phyloP scores from a whole-genome alignment of 768 basidiomycete genomes.

The Daedaleopsis nitida region DNA sequence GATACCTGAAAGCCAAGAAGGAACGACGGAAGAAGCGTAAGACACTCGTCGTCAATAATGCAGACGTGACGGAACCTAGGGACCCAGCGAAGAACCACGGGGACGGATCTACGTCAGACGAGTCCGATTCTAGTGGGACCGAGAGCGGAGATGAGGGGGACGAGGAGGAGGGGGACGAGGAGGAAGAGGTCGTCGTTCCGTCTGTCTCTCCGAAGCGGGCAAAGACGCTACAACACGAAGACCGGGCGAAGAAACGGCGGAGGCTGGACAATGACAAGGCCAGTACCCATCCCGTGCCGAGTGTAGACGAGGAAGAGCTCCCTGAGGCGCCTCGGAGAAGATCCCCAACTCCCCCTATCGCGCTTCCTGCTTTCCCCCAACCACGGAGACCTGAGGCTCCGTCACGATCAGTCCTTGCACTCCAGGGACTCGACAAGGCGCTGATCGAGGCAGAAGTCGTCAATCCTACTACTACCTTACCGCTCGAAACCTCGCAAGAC shows the following conservation, averaged over 20 bases:
- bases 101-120: background rate
- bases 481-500: slow-evolving; percentile 44
- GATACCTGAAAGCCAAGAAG: slow-evolving; percentile 75
- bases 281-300: background rate
- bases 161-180: slow-evolving; percentile 16
- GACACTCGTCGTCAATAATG: background rate
- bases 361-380: slow-evolving; percentile 70
- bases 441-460: slow-evolving; percentile 71
- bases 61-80: background rate
- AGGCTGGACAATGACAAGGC: slow-evolving; percentile 35
- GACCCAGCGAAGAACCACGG: background rate
- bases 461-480: slow-evolving; percentile 48
- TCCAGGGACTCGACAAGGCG: slow-evolving; percentile 79
- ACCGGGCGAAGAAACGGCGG: slow-evolving; percentile 45
- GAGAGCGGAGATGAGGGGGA: slow-evolving; percentile 24
- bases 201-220: slow-evolving; percentile 2
- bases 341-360: slow-evolving; percentile 32
- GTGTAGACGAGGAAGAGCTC: background rate
- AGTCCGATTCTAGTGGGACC: slow-evolving; percentile 11
- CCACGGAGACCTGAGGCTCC: slow-evolving; percentile 70
- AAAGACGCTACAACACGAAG: slow-evolving; percentile 22
- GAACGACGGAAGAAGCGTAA: slow-evolving; percentile 59
- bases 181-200: slow-evolving; percentile 9
- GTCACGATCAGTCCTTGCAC: slow-evolving; percentile 65
- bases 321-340: slow-evolving; percentile 1